phyloP scores from a whole-genome alignment of 257 asterid species.

The Solanum piurae region DNA sequence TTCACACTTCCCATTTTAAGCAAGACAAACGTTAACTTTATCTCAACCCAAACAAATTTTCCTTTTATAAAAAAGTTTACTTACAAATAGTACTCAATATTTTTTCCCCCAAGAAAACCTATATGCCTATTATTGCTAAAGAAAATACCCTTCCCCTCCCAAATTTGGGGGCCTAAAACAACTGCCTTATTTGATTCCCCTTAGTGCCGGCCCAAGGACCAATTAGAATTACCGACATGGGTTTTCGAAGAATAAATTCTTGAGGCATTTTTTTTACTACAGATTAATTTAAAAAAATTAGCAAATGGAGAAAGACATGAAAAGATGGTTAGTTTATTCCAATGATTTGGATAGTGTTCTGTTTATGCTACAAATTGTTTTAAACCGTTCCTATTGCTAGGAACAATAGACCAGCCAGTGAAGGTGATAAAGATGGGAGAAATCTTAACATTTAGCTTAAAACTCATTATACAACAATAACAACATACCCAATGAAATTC shows the following conservation, averaged over 20 bases:
- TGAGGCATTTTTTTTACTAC: background rate
- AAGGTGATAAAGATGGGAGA: background rate
- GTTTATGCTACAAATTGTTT: background rate
- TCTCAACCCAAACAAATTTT: background rate
- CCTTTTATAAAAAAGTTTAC: background rate
- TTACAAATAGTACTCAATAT: background rate
- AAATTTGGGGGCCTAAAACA: background rate
- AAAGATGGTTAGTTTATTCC: background rate
- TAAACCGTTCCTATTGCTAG: background rate
- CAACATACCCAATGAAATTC: too few relatives aligned
- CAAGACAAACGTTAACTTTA: background rate
- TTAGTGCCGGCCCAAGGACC: background rate
- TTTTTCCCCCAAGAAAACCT: background rate
- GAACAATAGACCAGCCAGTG: background rate
- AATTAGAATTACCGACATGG: background rate
- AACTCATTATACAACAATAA: background rate
- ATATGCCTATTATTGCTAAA: background rate
- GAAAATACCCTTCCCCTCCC: background rate
- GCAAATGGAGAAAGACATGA: background rate
- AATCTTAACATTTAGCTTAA: background rate
- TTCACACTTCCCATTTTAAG: too few relatives aligned
- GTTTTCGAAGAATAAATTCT: background rate
- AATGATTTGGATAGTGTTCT: background rate
- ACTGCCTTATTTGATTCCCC: background rate
- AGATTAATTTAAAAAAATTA: background rate